Conservation (phyloP, 208 protist genomes). For the Trypanosoma caninum region DNA sequence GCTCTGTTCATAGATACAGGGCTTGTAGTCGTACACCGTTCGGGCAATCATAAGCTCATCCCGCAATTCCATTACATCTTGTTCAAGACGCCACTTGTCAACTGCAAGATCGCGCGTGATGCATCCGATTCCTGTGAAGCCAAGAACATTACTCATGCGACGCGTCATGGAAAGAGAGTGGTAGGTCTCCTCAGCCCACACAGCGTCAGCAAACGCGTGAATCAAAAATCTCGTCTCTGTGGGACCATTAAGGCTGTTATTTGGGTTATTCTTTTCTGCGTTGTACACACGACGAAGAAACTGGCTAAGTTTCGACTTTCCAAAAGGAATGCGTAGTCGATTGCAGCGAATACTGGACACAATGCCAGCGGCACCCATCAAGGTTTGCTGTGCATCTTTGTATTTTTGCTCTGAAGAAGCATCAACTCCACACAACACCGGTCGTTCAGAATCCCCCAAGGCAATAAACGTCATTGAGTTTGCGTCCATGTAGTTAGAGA, state of each 20-base stretch:
- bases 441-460: slow-evolving; percentile 82
- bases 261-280: slow-evolving; percentile 75
- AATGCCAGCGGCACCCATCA: slow-evolving; percentile 75
- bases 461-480: slow-evolving; percentile 86
- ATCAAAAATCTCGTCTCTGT: slow-evolving; percentile 81
- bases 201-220: slow-evolving; percentile 76
- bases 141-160: slow-evolving; percentile 80
- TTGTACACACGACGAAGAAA: slow-evolving; percentile 90
- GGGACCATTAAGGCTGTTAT: slow-evolving; percentile 64
- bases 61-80: slow-evolving; percentile 84
- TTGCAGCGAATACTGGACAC: slow-evolving; percentile 90
- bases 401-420: slow-evolving; percentile 50
- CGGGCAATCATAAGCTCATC: slow-evolving; percentile 85
- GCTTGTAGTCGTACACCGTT: slow-evolving; percentile 90
- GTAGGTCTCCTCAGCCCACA: slow-evolving; percentile 86
- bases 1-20: slow-evolving; percentile 78
- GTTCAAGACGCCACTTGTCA: slow-evolving; percentile 90
- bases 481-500: slow-evolving; percentile 63
- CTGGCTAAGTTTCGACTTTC: slow-evolving; percentile 89
- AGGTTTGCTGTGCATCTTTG: slow-evolving; percentile 75
- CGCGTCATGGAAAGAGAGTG: slow-evolving; percentile 83
- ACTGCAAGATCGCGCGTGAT: slow-evolving; percentile 82
- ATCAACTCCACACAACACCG: slow-evolving; percentile 85
- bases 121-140: slow-evolving; percentile 77
- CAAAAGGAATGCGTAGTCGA: slow-evolving; percentile 89